Percentiles rank a stretch among this genome's conserved stretches.
Evolutionary conservation across 169 alveolate species (phyloP).

Genomic region (Cryptosporidium viatorum): DNA sequence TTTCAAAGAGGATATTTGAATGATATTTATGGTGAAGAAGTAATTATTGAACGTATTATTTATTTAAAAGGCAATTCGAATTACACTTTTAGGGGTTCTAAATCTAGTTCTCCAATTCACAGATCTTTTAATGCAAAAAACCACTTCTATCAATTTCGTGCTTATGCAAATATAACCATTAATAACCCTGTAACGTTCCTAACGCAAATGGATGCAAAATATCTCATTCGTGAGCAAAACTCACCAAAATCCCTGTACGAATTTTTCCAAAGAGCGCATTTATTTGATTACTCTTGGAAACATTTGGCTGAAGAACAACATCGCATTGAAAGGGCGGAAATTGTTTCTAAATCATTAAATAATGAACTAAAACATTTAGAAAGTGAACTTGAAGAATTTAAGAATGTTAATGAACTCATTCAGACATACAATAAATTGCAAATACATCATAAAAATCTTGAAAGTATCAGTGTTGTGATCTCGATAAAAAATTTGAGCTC

Average conservation of each 20-base stretch:
- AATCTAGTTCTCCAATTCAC: constrained; percentile 39
- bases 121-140: constrained; percentile 24
- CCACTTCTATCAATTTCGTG: constrained; percentile 46
- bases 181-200: constrained; percentile 55
- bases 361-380: background rate
- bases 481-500: constrained; percentile 7
- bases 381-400: background rate
- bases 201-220: constrained; percentile 64
- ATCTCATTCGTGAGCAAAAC: constrained; percentile 64
- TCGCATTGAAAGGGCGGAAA: constrained; percentile 59
- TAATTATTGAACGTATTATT: constrained; percentile 48
- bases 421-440: constrained; percentile 3
- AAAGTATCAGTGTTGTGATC: background rate
- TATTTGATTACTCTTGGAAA: constrained; percentile 60
- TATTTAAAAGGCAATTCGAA: constrained; percentile 43
- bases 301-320: constrained; percentile 38
- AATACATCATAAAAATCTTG: constrained; percentile 1
- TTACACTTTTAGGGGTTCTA: constrained; percentile 44
- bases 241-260: constrained; percentile 65
- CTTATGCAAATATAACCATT: constrained; percentile 43
- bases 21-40: constrained; percentile 66
- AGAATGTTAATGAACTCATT: background rate
- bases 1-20: constrained; percentile 11
- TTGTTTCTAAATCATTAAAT: constrained; percentile 3
- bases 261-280: constrained; percentile 63